These are phyloP conservation scores for Colletotrichum sp. DNA, from an alignment of 2,329 filamentous ascomycete genomes.

Conservation along the genomic window DNA sequence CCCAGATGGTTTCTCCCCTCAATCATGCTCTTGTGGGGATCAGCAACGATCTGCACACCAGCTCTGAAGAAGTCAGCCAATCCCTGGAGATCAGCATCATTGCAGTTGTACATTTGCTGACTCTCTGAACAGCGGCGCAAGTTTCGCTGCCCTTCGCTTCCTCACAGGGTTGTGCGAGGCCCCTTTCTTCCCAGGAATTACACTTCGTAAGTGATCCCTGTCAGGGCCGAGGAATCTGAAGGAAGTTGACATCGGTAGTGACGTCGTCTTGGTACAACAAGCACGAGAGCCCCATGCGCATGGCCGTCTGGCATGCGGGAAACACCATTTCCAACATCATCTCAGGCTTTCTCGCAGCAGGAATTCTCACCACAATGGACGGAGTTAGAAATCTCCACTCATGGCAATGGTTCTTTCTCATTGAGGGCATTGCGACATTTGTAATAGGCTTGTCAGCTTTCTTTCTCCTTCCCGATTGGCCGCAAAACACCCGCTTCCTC, in stretches of 20 bases:
- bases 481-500: constrained; percentile 41
- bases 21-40: constrained; percentile 45
- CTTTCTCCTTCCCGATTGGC: constrained; percentile 43
- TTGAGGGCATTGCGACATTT: constrained; percentile 42
- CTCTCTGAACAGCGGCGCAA: constrained; percentile 17
- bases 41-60: constrained; percentile 46
- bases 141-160: constrained; percentile 29
- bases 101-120: background rate
- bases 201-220: constrained; percentile 35
- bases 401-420: constrained; percentile 53
- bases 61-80: constrained; percentile 34
- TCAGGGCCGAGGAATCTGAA: background rate
- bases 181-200: constrained; percentile 51
- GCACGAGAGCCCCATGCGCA: constrained; percentile 43
- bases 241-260: constrained; percentile 21
- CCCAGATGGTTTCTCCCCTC: constrained; percentile 39
- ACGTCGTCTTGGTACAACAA: constrained; percentile 51
- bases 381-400: constrained; percentile 38
- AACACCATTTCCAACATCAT: constrained; percentile 50
- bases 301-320: constrained; percentile 49
- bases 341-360: constrained; percentile 48
- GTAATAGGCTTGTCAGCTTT: constrained; percentile 35
- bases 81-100: background rate
- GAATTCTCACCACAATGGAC: constrained; percentile 48
- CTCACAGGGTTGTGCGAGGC: constrained; percentile 33